A percentile compares a stretch with the other conserved stretches of the same genome.
Evolutionary conservation across 2,329 filamentous ascomycete species (phyloP).

Genomic region (Colletotrichum sublineola): DNA sequence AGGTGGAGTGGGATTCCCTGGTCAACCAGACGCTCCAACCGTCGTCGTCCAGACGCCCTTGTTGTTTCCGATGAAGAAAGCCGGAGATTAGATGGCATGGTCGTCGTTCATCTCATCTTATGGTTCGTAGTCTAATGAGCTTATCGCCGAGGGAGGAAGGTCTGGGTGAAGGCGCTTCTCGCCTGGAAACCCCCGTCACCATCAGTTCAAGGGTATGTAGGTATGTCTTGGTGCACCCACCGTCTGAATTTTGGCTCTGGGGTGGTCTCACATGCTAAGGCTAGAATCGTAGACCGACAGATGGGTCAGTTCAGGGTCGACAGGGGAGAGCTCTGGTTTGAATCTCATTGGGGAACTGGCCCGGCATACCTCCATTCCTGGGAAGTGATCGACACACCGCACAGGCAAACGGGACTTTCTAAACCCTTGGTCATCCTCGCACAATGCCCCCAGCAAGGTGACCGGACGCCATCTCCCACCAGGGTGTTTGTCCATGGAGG

Average conservation of each 20-base stretch:
- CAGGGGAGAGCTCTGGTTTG: background rate
- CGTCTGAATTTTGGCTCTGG: conserved; percentile 22
- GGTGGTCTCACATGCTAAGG: conserved; percentile 10
- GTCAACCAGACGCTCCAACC: conserved; percentile 18
- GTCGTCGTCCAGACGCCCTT: conserved; percentile 15
- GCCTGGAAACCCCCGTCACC: conserved; percentile 16
- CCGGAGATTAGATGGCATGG: conserved; percentile 36
- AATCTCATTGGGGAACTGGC: background rate
- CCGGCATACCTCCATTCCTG: background rate
- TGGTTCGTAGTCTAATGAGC: background rate
- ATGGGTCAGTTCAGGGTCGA: conserved; percentile 10
- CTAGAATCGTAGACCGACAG: conserved; percentile 24
- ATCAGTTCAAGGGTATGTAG: conserved; percentile 13
- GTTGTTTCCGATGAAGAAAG: conserved; percentile 6
- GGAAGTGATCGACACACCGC: conserved; percentile 21
- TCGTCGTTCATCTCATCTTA: conserved; percentile 16
- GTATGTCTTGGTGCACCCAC: conserved; percentile 8
- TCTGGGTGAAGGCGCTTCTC: conserved; percentile 28
- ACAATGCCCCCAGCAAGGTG: background rate
- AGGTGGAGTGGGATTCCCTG: conserved; percentile 35
- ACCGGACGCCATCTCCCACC: conserved; percentile 5
- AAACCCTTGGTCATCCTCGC: background rate
- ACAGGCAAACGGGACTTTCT: background rate
- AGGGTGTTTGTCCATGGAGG: conserved; percentile 25
- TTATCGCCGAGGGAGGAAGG: background rate